Evolutionary conservation across 139 green algal genomes (phyloP).

Genomic region (Chlorokybus atmophyticus): DNA sequence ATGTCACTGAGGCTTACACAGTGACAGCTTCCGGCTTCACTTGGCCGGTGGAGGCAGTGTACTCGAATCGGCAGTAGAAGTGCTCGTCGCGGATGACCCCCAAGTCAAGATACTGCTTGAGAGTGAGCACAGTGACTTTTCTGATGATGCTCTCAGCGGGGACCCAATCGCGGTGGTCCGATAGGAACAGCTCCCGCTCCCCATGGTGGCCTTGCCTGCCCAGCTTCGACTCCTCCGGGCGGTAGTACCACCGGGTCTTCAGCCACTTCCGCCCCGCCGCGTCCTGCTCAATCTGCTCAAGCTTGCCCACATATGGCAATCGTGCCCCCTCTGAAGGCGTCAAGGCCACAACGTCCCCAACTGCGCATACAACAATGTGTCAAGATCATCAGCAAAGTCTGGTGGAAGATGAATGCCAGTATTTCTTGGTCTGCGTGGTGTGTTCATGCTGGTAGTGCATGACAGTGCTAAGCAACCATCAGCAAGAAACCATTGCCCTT

Average conservation of each 20-base stretch:
- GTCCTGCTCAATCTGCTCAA: conserved; percentile 9
- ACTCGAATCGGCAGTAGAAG: conserved; percentile 58
- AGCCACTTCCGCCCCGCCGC: conserved; percentile 9
- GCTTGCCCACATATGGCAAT: conserved; percentile 11
- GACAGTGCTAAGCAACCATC: too few species aligned
- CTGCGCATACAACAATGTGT: too few species aligned
- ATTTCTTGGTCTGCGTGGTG: too few species aligned
- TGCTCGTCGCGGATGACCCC: conserved; percentile 33
- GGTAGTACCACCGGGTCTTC: conserved; percentile 60
- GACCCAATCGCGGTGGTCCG: conserved; percentile 45
- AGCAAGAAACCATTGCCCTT: too few species aligned
- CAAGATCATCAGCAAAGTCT: too few species aligned
- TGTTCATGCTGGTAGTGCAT: too few species aligned
- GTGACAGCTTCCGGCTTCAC: conserved; percentile 49
- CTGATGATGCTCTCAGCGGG: conserved; percentile 33
- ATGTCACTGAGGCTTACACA: too few species aligned
- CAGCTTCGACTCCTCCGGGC: conserved; percentile 54
- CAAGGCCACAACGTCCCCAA: too few species aligned
- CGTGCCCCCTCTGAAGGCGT: too few species aligned
- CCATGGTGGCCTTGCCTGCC: conserved; percentile 62
- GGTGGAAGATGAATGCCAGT: too few species aligned
- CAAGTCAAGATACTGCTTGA: conserved; percentile 45
- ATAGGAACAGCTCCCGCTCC: conserved; percentile 58
- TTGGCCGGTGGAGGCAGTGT: conserved; percentile 36
- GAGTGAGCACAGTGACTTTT: conserved; percentile 44